A percentile compares a stretch with the other conserved stretches of the same genome.
Conservation (phyloP, 495 filamentous ascomycete species). For the Aspergillus olivimuriae region DNA sequence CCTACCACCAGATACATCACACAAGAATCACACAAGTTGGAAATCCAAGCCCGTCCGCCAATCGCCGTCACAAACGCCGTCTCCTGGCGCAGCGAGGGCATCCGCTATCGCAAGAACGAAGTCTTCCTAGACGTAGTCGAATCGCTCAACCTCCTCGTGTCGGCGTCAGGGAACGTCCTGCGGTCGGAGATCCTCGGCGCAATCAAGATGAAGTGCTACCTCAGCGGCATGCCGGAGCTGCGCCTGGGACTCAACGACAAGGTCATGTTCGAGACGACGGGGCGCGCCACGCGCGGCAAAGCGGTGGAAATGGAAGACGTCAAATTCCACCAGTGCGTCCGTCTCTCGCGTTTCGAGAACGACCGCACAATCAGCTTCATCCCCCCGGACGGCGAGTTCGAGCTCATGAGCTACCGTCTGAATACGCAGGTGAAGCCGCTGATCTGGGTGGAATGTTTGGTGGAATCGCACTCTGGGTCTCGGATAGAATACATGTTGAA, state of each 20-base stretch:
- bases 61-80: conserved; percentile 99
- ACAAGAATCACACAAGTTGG: conserved; percentile 97
- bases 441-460: conserved; percentile 98
- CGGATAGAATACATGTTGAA: conserved; percentile 99
- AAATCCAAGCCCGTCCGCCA: conserved; percentile 96
- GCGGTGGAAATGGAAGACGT: conserved; percentile 99
- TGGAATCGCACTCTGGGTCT: conserved; percentile 89
- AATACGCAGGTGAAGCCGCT: conserved; percentile 98
- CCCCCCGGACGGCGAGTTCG: conserved; percentile 96
- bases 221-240: conserved; percentile 97
- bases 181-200: conserved; percentile 96
- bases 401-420: conserved; percentile 97
- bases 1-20: conserved; percentile 71
- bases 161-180: conserved; percentile 89
- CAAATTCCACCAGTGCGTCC: conserved; percentile 99
- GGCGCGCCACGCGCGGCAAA: conserved; percentile 89
- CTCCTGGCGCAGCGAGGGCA: conserved; percentile 95
- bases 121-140: conserved; percentile 98
- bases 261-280: conserved; percentile 99
- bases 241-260: conserved; percentile 96
- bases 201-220: conserved; percentile 99
- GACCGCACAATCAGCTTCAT: conserved; percentile 99
- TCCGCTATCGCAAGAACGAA: conserved; percentile 98
- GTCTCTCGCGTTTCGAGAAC: conserved; percentile 93
- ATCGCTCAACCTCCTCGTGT: conserved; percentile 93